Base-by-base conservation (phyloP, 2,329 filamentous ascomycete genomes). In the Knufia petricola region DNA sequence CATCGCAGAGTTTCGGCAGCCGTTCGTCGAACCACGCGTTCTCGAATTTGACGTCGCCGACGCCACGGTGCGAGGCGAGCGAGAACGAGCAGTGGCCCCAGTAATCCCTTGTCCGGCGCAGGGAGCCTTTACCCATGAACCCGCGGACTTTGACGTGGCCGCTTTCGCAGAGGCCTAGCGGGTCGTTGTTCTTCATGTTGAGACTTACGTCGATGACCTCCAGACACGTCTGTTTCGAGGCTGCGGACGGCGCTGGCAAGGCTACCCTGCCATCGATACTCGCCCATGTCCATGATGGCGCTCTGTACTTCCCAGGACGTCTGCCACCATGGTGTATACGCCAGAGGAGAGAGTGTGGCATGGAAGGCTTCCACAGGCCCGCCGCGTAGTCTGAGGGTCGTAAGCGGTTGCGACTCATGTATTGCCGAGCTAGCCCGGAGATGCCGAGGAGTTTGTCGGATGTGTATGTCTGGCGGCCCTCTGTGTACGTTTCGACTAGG, bases 251-350 rank as follows among this genome's bases (percentile, higher is more conserved):
- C 31, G 57, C 55, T 4, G 55, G 55, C 17, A 41, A 50, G 19
- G n/a, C 13, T n/a, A 59, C 53, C 41, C 55, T 50, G 17, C 57
- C 57, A 37, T 59, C 56, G 50, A 58, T 57, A 24, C 47, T 52
- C 12, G 56, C 51, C 57, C 57, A 59, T 2, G 56, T 52, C 57
- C 57, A 59, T 12, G 52, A 55, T 24, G 57, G 57, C 13, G 57
- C 57, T 15, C 56, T 42, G 45, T 55, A 59, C 38, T 53, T 53
- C 2, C 49, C 34, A 10, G 56, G 55, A 30, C 55, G 46, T 13
- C 48, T 50, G 3, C 56, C 57, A 20, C 49, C 38, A 19, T 58
- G 50, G 39, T 48, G 21, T 4, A 55, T 50, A 4, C 51, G 50
- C 57, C 57, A 59, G 17, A 59, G 48, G n/a, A 59, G 30, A 7